Base-by-base conservation (phyloP, 1,284 basidiomycete species). In the Agroathelia rolfsii region DNA sequence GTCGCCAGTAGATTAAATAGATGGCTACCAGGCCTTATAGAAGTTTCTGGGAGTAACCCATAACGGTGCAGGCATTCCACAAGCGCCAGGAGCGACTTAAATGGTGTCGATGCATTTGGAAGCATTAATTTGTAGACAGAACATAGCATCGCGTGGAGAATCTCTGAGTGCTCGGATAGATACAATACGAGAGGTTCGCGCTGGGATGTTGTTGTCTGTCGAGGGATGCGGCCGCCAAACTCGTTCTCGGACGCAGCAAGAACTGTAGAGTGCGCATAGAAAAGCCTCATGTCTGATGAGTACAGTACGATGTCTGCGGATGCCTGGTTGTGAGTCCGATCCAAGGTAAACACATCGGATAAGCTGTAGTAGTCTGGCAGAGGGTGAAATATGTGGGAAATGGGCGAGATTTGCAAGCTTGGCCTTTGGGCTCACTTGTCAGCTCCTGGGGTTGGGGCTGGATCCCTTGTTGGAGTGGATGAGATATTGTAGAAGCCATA, bases 201-300 rank as follows among this genome's bases (percentile, higher is more conserved):
- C n/a, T n/a, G n/a, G n/a, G n/a, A n/a, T n/a, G n/a, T n/a, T n/a
- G n/a, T n/a, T n/a, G n/a, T n/a, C n/a, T n/a, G n/a, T n/a, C n/a
- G n/a, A n/a, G n/a, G n/a, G n/a, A n/a, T n/a, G n/a, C n/a, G n/a
- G n/a, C n/a, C n/a, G 21, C 36, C 30, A 34, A 52, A 51, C 5
- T 30, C 17, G 28, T 50, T 51, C n/a, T 32, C 14, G 17, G 48
- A 49, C 2, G 34, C 31, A 25, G 13, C 30, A 7, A 51, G 32
- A 10, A 35, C 27, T 12, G 35, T 19, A 14, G 33, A 39, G 34
- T 50, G 46, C 6, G 43, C 46, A 22, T 44, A 46, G 41, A 53
- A 53, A 37, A 47, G 45, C 10, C 49, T 44, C 15, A 35, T 28
- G 33, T 53, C 50, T 4, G 40, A 36, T 4, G 50, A 45, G 19